Evolutionary conservation across 805 yeast genomes (phyloP).

Genomic region (Isabelozyma heimii): DNA sequence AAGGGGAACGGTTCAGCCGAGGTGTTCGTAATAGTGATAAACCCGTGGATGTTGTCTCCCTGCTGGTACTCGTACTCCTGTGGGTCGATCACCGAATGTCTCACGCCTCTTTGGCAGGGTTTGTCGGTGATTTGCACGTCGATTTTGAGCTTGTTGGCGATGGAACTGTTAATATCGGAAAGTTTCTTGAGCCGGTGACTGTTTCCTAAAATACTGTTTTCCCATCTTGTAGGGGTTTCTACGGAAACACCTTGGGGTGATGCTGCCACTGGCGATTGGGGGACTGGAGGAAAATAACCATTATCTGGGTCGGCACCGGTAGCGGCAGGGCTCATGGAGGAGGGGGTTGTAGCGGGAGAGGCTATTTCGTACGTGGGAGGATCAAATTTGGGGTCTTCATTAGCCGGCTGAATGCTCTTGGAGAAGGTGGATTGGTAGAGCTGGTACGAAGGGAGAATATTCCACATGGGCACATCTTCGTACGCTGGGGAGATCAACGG

Average conservation of each 20-base stretch:
- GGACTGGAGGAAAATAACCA: slow-evolving; percentile 12
- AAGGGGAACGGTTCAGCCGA: slow-evolving; percentile 16
- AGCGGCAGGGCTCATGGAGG: neutral
- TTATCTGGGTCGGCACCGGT: too few relatives aligned
- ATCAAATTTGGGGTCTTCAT: slow-evolving; percentile 15
- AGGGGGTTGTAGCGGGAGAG: slow-evolving; percentile 1
- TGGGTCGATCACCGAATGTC: slow-evolving; percentile 15
- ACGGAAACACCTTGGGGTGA: neutral
- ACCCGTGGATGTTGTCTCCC: slow-evolving; percentile 26
- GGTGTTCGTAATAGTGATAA: slow-evolving; percentile 17
- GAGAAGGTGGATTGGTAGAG: slow-evolving; percentile 27
- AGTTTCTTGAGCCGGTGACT: slow-evolving; percentile 22
- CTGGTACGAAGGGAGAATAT: slow-evolving; percentile 29
- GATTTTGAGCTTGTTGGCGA: slow-evolving; percentile 17
- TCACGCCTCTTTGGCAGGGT: slow-evolving; percentile 13
- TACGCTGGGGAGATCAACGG: slow-evolving; percentile 21
- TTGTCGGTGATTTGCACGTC: slow-evolving; percentile 14
- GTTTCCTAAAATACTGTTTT: slow-evolving; percentile 24
- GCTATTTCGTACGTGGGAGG: slow-evolving; percentile 20
- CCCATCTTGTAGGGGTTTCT: slow-evolving; percentile 19
- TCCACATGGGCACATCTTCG: slow-evolving; percentile 28
- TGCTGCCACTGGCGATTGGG: neutral
- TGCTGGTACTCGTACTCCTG: slow-evolving; percentile 19
- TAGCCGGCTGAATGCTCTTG: slow-evolving; percentile 17
- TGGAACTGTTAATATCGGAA: slow-evolving; percentile 8